Base-by-base conservation (phyloP, 1,284 basidiomycete species). In the Xerocomus nothofagi region DNA sequence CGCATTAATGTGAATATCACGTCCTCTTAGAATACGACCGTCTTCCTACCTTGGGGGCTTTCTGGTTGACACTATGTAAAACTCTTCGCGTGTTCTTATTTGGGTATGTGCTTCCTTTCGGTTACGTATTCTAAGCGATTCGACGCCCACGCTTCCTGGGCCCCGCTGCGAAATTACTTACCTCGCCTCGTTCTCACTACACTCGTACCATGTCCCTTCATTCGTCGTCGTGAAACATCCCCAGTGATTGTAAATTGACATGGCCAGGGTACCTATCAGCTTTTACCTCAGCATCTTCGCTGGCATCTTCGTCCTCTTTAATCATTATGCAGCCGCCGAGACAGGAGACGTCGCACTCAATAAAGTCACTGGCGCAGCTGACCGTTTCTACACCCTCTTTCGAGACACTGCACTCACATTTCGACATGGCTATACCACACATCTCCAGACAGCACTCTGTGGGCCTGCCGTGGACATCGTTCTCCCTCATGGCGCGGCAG, bases 231-330 rank as follows among this genome's bases (percentile, higher is more conserved):
- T 51, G 31, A 31, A 50, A 10, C 15, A 9, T 29, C 6, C 14
- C 14, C 3, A n/a, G 23, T 29, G 21, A 26, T 23, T 31, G 15
- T 31, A 18, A 12, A 33, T 32, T 21, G 26, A 23, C 44, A 61
- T 60, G 59, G 30, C 47, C 18, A 45, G 57, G n/a, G 8, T 51
- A 30, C 55, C 58, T 10, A 27, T 51, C 38, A 62, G 55, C 12
- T 53, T 65, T 39, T 51, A 62, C 23, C 37, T 62, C 27, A 58
- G 32, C 39, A 38, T 65, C 38, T 18, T 65, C 27, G 60, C 60
- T 4, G 57, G 55, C 20, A 32, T 61, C 10, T 9, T 63, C 24
- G 60, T 60, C 18, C 27, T 54, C 20, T 61, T 65, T n/a, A 40
- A 54, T 23, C 57, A 61, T n/a, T 58, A 18, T 33, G 52, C 49